phyloP scores from a whole-genome alignment of 192 early-diverging fungal species.

The Coemansia sp. region DNA sequence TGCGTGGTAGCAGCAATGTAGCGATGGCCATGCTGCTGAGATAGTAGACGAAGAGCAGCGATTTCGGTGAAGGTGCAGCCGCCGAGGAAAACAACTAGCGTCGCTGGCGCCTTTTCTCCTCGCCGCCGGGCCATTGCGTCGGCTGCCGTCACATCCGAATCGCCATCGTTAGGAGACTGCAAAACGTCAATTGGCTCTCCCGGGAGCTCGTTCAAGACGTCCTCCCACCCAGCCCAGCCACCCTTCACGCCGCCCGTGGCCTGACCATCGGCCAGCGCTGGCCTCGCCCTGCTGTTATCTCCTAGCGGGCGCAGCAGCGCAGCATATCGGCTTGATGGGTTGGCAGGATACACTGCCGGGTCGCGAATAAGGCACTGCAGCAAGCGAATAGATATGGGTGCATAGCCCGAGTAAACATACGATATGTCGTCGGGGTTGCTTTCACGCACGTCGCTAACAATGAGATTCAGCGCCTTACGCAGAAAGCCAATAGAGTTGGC shows the following conservation, averaged over 20 bases:
- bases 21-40: conserved; percentile 74
- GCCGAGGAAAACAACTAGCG: conserved; percentile 90
- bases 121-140: conserved; percentile 42
- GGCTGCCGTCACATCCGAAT: conserved; percentile 33
- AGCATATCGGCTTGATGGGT: conserved; percentile 35
- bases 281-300: conserved; percentile 20
- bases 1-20: conserved; percentile 88
- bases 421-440: conserved; percentile 81
- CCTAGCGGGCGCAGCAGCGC: conserved; percentile 48
- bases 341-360: conserved; percentile 32
- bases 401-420: conserved; percentile 95
- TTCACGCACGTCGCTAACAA: conserved; percentile 87
- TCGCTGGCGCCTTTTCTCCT: conserved; percentile 61
- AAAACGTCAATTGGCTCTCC: conserved; percentile 79
- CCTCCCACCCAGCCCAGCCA: conserved; percentile 90
- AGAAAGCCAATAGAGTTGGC: conserved; percentile 49
- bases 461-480: conserved; percentile 69
- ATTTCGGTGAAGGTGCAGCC: conserved; percentile 95
- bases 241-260: conserved; percentile 47
- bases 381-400: conserved; percentile 85
- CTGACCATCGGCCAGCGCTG: conserved; percentile 14
- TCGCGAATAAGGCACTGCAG: conserved; percentile 72
- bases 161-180: conserved; percentile 60
- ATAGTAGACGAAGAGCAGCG: conserved; percentile 84
- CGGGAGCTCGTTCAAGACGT: conserved; percentile 73